phyloP scores from a whole-genome alignment of 495 filamentous ascomycete genomes.

The Penicillium lividum region DNA sequence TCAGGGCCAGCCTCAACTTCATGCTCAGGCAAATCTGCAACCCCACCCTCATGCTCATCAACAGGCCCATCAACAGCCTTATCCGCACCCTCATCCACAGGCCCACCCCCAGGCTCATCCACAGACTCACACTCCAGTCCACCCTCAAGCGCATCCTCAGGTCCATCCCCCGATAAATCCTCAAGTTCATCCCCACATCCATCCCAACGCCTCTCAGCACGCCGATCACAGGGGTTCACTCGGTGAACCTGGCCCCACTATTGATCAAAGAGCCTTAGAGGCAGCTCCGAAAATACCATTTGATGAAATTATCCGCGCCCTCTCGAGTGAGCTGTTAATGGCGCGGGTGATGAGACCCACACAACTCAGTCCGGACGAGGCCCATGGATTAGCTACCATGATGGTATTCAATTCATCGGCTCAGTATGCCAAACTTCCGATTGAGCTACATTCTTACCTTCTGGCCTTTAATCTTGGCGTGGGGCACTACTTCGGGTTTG shows the following conservation, averaged over 20 bases:
- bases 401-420: conserved; percentile 34
- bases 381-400: conserved; percentile 32
- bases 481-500: conserved; percentile 38
- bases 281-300: conserved; percentile 24
- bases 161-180: not conserved
- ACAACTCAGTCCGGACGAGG: conserved; percentile 35
- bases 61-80: not conserved
- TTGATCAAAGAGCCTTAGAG: conserved; percentile 5
- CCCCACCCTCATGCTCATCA: not conserved
- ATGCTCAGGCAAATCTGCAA: not conserved
- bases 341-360: conserved; percentile 28
- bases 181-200: not conserved
- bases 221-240: conserved; percentile 9
- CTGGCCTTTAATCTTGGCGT: conserved; percentile 43
- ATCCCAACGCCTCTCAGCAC: not conserved
- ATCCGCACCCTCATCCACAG: not conserved
- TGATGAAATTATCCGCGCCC: conserved; percentile 39
- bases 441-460: conserved; percentile 22
- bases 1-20: not conserved
- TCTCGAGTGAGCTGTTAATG: conserved; percentile 37
- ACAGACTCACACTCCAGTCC: not conserved
- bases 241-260: not conserved
- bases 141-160: not conserved
- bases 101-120: not conserved
- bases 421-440: conserved; percentile 33